Evolutionary conservation across 306 rosid species (phyloP).

Genomic region (Canavalia gladiata): DNA sequence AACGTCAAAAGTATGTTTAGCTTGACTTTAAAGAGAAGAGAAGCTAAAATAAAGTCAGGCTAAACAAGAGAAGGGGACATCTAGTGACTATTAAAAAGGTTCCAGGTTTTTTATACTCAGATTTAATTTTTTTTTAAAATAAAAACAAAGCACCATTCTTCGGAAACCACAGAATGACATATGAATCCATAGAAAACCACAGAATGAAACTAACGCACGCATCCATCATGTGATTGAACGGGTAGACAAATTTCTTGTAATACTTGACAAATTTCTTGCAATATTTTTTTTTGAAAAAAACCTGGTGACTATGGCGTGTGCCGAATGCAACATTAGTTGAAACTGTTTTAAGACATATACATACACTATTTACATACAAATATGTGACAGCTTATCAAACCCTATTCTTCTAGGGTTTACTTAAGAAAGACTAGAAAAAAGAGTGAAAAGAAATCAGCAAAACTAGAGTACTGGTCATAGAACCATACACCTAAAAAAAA

Average conservation of each 20-base stretch:
- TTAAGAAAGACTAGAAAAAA: conserved; percentile 38
- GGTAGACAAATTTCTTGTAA: conserved; percentile 8
- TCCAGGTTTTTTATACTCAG: too few relatives aligned
- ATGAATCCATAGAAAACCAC: too few relatives aligned
- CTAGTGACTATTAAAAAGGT: too few relatives aligned
- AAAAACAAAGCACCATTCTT: too few relatives aligned
- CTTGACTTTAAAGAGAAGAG: too few relatives aligned
- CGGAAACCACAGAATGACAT: too few relatives aligned
- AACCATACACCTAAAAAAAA: conserved; percentile 22
- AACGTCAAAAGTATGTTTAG: too few relatives aligned
- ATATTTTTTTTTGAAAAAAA: too few relatives aligned
- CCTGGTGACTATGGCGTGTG: conserved; percentile 20
- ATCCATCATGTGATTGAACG: conserved; percentile 3
- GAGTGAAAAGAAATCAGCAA: conserved; percentile 35
- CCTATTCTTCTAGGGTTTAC: conserved; percentile 47
- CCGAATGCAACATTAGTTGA: conserved; percentile 31
- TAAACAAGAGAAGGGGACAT: too few relatives aligned
- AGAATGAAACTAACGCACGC: neutral
- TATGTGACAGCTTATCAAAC: conserved; percentile 38
- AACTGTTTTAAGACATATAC: neutral
- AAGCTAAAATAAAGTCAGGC: too few relatives aligned
- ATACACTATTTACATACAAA: conserved; percentile 44
- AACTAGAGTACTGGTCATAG: conserved; percentile 37
- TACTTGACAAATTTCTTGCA: conserved; percentile 11
- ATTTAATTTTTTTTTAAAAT: too few relatives aligned